Evolutionary conservation across 805 yeast species (phyloP), one percentile per base, ranked within the genome.

Genomic region (Barnettozyma siamensis): DNA sequence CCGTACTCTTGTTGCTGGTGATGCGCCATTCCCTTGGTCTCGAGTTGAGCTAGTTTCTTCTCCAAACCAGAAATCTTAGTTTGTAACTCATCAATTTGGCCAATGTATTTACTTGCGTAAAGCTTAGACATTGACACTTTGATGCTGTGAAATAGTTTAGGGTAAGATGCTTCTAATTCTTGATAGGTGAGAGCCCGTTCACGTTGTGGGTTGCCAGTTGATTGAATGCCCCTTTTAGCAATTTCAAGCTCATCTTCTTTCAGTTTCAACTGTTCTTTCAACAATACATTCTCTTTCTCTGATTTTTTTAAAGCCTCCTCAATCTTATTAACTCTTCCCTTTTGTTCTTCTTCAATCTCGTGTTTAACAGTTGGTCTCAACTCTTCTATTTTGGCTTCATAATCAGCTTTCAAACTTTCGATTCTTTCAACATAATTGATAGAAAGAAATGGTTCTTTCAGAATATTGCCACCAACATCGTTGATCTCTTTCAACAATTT

Each of bases 131-230:
- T 30, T 16, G 40, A 36, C 8, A 16, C 24, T 33, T 42, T 42
- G 23, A 50, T 33, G 4, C 16, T 33, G 7, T 26, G 26, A 4
- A 40, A 10, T 2, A 49, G 33, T 21, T 42, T 34, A 12, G 47
- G 48, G 16, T 44, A 34, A 5, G 17, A 30, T 16, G 7, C 33
- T 23, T 47, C 46, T n/a, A 48, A 31, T 1, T 38, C 41, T 28
- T 42, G 35, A 31, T 37, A 47, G 3, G 38, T 42, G 13, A 46
- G 9, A 15, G 13, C 24, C 9, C 9, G 9, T 21, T 9, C 24
- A 21, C 9, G 6, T 21, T 21, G 24, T 6, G 24, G 6, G 9
- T 9, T 9, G 9, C 24, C 24, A 21, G 6, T 21, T 21, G 24
- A 7, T 15, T 35, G 33, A 12, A 18, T 15, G 16, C 31, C 17